Evolutionary conservation across 352 stramenopile genomes (phyloP), one percentile per base, ranked within the genome.

Genomic region (Phytophthora syringae): DNA sequence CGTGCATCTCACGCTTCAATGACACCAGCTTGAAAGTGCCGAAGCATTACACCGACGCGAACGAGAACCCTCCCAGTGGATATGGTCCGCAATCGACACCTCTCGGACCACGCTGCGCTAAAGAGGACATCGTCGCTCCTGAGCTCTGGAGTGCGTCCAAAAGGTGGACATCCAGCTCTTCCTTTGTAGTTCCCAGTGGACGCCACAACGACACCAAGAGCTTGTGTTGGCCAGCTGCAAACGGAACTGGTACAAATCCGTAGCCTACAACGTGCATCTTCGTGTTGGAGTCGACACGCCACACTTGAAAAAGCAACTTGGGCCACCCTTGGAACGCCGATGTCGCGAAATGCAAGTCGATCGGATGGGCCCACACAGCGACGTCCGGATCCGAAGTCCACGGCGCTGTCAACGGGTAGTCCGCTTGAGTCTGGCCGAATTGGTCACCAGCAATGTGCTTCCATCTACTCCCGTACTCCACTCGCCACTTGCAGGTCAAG

Each of bases 261-360:
- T 91, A 90, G 25, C 80, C 82, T 11, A 81, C 64, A 34, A 83
- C 64, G 27, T 80, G 80, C 25, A 76, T 60, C 25, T 76, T 74
- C 73, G 82, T 84, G 64, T 67, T 68, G 4, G 67, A 64, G 34
- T 93, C 79, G 12, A 76, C 67, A 36, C 67, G 72, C 81, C 81
- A 90, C 13, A 92, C 79, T 67, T 92, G 81, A 5, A 93, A 64
- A 22, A 91, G 39, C 4, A 90, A 37, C 43, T 83, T 87, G 1
- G 84, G 82, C 84, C 84, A 92, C 20, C 80, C 80, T 15, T 87
- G 69, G 25, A 92, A 80, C 1, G 78, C 76, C 7, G 70, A 76
- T 16, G 76, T 84, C 4, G 70, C 72, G 18, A 90, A 85, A 59
- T 93, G 84, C 27, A 92, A 64, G 64, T 90, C 82, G 22, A 93